Base-by-base conservation (phyloP, 345 rosid genomes). In the Boechera divaricarpa region DNA sequence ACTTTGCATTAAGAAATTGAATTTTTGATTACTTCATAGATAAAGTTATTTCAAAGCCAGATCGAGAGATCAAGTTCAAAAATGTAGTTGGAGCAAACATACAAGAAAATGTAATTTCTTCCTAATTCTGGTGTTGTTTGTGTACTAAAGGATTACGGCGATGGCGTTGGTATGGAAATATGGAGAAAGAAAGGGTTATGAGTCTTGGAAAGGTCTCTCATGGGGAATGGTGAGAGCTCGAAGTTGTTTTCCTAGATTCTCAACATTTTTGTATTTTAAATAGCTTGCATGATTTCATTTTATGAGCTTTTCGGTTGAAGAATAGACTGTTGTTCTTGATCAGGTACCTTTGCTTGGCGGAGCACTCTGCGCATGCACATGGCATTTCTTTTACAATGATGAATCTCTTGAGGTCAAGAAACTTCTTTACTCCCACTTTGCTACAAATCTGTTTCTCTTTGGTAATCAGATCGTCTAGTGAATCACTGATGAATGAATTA, bases 131-230 rank as follows among this genome's bases (percentile, higher is more conserved):
- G 26, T 54, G 65, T 15, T 73, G 51, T 62, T 63, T 60, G 16
- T 21, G 8, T 55, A 3, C 35, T 21, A 45, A 64, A 95, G 99
- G 98, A 86, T 89, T 60, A 84, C 89, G 0, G 98, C 99, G 5
- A 92, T 92, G 97, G 91, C 84, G 32, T 85, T 95, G 87, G 99
- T 95, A 60, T 95, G 98, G 99, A 87, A 86, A 73, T 92, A 92
- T 79, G 97, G 96, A 72, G 96, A 95, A 86, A 89, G 84, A 80
- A 87, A 88, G 42, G 97, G 98, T 44, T 79, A 85, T 67, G 90
- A 92, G 80, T 82, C 97, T 24, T 92, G 99, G 97, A 95, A 95
- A 85, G 97, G 98, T 74, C 98, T 95, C 61, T 85, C 93, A 29
- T 91, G 99, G 98, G 99, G 96, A 16, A 92, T 95, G 96, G 98